A percentile compares a stretch with the other conserved stretches of the same genome.
phyloP scores from a whole-genome alignment of 129 eudicot species.

The Daucus carota region DH1_v3.0 NC_030383.2:57586501-57587000 shows the following conservation, averaged over 20 bases:
- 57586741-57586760: constrained; percentile 19
- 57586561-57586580: background rate
- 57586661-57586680: constrained; percentile 31
- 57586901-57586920: constrained; percentile 31
- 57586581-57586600: background rate
- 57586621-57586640: constrained; percentile 21
- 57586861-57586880: constrained; percentile 64
- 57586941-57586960: constrained; percentile 33
- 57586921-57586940: constrained; percentile 15
- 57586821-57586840: constrained; percentile 24
- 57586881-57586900: constrained; percentile 38
- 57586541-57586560: background rate
- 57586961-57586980: constrained; percentile 23
- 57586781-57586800: constrained; percentile 28
- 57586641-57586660: constrained; percentile 31
- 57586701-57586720: constrained; percentile 23
- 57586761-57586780: constrained; percentile 41
- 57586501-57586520: constrained; percentile 4
- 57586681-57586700: constrained; percentile 13
- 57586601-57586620: background rate
- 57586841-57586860: constrained; percentile 20
- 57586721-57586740: constrained; percentile 30
- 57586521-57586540: background rate
- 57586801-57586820: constrained; percentile 51
- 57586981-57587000: background rate